These are phyloP conservation scores for Kodamaea derodonti DNA, from an alignment of 1,139 yeast species.

Conservation along the genomic window DNA sequence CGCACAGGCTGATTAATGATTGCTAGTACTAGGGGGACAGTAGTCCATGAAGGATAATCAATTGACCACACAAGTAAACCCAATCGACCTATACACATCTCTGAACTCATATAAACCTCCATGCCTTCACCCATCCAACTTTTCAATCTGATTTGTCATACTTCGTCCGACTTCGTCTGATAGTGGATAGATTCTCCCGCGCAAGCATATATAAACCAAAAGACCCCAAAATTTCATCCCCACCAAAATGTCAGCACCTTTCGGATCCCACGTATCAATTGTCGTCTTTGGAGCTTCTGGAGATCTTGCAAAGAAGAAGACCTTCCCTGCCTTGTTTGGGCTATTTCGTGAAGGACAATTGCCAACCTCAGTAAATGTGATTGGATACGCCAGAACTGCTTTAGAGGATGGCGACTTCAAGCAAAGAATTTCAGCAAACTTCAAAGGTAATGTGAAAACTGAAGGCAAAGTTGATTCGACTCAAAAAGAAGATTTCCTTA, in stretches of 20 bases:
- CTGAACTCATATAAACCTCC: too few species aligned
- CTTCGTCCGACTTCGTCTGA: too few species aligned
- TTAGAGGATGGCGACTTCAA: conserved; percentile 64
- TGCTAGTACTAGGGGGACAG: too few species aligned
- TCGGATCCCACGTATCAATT: conserved; percentile 64
- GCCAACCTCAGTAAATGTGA: conserved; percentile 64
- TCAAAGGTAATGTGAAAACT: conserved; percentile 55
- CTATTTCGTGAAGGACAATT: conserved; percentile 72
- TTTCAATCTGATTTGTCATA: too few species aligned
- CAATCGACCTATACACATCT: too few species aligned
- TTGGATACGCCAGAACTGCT: conserved; percentile 90
- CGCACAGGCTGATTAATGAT: neutral
- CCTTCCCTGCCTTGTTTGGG: conserved; percentile 79
- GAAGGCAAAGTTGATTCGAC: conserved; percentile 36
- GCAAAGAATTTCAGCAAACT: conserved; percentile 58
- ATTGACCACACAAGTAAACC: too few species aligned
- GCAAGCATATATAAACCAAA: too few species aligned
- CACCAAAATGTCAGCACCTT: conserved; percentile 19
- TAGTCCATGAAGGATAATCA: too few species aligned
- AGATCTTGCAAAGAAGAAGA: conserved; percentile 94
- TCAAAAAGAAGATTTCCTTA: conserved; percentile 52
- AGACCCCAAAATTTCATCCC: too few species aligned
- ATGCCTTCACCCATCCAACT: too few species aligned
- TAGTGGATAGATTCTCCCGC: too few species aligned
- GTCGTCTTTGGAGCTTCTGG: conserved; percentile 97